phyloP scores from a whole-genome alignment of 306 rosid species.

The Alnus glutinosa region DNA sequence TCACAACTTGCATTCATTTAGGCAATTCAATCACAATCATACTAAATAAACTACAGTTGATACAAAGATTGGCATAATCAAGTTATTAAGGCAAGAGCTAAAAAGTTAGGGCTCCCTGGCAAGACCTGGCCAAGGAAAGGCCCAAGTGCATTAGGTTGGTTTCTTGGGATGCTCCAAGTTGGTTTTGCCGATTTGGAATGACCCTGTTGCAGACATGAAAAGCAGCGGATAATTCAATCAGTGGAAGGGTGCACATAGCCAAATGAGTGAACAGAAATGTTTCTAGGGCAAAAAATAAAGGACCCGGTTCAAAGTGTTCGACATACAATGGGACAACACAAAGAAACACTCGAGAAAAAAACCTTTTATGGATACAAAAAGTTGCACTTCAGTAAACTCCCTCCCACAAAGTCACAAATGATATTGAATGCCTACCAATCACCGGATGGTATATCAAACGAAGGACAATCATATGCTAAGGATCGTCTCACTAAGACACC shows the following conservation, averaged over 20 bases:
- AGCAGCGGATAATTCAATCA: conserved; percentile 16
- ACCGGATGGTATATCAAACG: too few species aligned
- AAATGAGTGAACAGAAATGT: not conserved
- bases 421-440: too few species aligned
- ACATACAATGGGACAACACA: not conserved
- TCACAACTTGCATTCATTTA: too few species aligned
- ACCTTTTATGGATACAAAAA: not conserved
- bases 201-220: conserved; percentile 47
- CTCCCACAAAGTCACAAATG: not conserved
- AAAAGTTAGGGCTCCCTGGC: not conserved
- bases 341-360: too few species aligned
- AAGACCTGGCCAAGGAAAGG: not conserved
- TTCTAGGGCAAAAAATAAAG: not conserved
- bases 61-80: not conserved
- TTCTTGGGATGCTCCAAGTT: conserved; percentile 49
- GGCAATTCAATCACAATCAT: too few species aligned
- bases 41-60: not conserved
- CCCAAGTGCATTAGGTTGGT: not conserved
- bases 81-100: not conserved
- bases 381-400: not conserved
- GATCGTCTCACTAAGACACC: too few species aligned
- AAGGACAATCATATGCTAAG: too few species aligned
- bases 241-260: not conserved
- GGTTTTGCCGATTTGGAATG: conserved; percentile 60
- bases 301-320: not conserved